Base-by-base conservation (phyloP, 345 rosid genomes). In the Reutealis trisperma region DNA sequence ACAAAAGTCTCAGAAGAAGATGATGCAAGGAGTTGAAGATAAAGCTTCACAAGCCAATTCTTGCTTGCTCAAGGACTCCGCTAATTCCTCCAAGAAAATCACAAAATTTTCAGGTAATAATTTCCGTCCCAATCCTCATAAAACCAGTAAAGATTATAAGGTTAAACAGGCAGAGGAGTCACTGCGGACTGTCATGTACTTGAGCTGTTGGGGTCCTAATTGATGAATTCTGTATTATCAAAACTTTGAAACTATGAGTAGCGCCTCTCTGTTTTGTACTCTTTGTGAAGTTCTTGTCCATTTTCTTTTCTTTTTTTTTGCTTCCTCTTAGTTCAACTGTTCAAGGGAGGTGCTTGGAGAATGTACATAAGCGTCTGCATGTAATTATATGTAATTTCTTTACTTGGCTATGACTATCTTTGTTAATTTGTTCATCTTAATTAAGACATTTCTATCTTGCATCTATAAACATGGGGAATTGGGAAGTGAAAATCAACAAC, bases 131-230 rank as follows among this genome's bases (percentile, higher is more conserved):
- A 76, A 63, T 18, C 16, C 78, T 61, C 72, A 69, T 54, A 52
- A 65, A 60, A 78, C 25, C 4, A 42, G 62, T 3, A 55, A 64
- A 25, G 76, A 59, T 34, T 54, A 55, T 32, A 82, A 73, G 83
- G 70, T 62, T 74, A 74, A 82, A 67, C 78, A 84, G 75, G 77
- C 87, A 10, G 84, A 83, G 75, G 88, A 86, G 66, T 83, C 88
- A 5, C 80, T 86, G 41, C 45, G 88, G 78, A 86, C 83, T 32
- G 85, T 86, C 57, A 83, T 86, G 86, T 86, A 79, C 70, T 77
- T 83, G 66, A 83, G 85, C 79, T 81, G 81, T 73, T 81, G 88
- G 85, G 85, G 86, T 51, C 85, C 86, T 42, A 83, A 86, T 19
- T 54, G 25, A 12, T 42, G 13, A 18, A 49, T 82, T 27, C 45